These are phyloP conservation scores for Trebouxia sp. DNA, from an alignment of 139 green algal genomes.

Conservation along the genomic window DNA sequence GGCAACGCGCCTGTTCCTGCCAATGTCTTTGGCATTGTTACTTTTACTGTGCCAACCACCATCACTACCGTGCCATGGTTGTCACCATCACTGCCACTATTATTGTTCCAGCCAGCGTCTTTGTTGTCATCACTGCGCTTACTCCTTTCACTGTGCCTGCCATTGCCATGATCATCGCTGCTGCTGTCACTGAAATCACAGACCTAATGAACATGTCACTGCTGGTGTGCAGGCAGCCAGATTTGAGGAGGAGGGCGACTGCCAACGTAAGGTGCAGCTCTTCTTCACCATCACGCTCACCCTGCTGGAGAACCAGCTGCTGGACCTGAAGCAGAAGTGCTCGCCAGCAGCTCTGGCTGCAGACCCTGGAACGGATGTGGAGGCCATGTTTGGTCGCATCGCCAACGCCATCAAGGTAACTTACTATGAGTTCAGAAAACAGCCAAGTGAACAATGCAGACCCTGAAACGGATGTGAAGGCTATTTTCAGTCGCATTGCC, in stretches of 20 bases:
- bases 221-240: not conserved
- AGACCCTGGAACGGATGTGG: not conserved
- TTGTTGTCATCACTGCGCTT: no score
- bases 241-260: not conserved
- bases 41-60: no score
- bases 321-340: constrained; percentile 24
- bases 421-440: not conserved
- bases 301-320: constrained; percentile 13
- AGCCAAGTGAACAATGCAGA: no score
- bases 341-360: constrained; percentile 13
- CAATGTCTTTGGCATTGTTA: no score
- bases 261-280: constrained; percentile 14
- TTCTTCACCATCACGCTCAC: constrained; percentile 25
- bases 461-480: not conserved
- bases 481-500: not conserved
- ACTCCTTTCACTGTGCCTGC: no score
- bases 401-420: constrained; percentile 10
- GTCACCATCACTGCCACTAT: no score
- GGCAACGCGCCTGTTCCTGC: no score
- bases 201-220: no score
- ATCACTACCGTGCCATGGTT: no score
- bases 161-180: not conserved
- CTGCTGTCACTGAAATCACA: not conserved
- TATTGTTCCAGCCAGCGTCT: no score
- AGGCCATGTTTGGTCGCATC: not conserved